Conservation (phyloP, 2,329 filamentous ascomycete species). For the Plectosphaerella sp. region DNA sequence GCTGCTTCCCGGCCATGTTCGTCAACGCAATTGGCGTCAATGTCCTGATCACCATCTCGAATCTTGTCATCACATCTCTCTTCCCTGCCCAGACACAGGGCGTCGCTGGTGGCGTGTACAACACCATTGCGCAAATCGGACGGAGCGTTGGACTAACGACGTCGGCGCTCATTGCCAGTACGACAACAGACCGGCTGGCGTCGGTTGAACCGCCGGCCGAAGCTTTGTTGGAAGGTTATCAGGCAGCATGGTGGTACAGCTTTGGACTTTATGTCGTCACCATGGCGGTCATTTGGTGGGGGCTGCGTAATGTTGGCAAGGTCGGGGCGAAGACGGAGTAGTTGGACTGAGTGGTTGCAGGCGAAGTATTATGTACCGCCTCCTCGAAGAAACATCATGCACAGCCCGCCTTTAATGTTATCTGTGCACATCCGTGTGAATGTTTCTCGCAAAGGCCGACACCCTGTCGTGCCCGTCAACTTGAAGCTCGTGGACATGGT, state of each 20-base stretch:
- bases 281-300: neutral
- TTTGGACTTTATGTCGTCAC: neutral
- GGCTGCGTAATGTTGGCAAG: neutral
- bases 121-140: constrained; percentile 53
- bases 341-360: too few relatives aligned
- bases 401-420: too few relatives aligned
- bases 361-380: too few relatives aligned
- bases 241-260: neutral
- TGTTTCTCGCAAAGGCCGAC: too few relatives aligned
- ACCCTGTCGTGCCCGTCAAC: too few relatives aligned
- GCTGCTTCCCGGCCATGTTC: neutral
- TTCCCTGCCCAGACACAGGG: constrained; percentile 51
- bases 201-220: neutral
- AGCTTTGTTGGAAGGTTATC: neutral
- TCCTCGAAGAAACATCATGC: too few relatives aligned
- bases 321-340: neutral
- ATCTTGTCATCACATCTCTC: constrained; percentile 48
- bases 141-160: constrained; percentile 48
- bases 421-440: too few relatives aligned
- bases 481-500: too few relatives aligned
- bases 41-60: constrained; percentile 47
- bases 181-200: neutral
- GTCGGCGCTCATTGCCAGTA: constrained; percentile 39
- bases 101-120: constrained; percentile 57
- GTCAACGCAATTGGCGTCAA: neutral